Conservation (phyloP, 1,284 basidiomycete species). For the Cryptococcus hybrid region DNA sequence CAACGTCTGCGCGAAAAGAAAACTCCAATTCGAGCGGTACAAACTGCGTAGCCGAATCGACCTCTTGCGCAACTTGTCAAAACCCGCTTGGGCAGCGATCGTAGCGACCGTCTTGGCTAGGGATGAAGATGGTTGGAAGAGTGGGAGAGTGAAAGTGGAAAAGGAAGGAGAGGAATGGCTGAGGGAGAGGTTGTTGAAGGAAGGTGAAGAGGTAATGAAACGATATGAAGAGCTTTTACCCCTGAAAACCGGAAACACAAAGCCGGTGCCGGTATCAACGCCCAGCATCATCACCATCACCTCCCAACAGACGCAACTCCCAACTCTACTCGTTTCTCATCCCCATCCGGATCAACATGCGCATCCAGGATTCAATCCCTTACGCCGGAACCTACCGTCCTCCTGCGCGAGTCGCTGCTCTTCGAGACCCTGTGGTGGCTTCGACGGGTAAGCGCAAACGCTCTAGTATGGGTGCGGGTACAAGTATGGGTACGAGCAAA, state of each 20-base stretch:
- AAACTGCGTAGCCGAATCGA: slow-evolving; percentile 86
- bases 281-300: background rate
- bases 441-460: background rate
- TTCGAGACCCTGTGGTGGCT: slow-evolving; percentile 16
- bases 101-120: slow-evolving; percentile 26
- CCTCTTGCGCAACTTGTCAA: slow-evolving; percentile 59
- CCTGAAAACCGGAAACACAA: slow-evolving; percentile 26
- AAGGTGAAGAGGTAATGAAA: slow-evolving; percentile 43
- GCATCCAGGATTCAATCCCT: slow-evolving; percentile 15
- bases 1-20: slow-evolving; percentile 83
- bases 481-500: too few species aligned
- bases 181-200: slow-evolving; percentile 32
- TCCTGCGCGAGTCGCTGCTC: slow-evolving; percentile 29
- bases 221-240: slow-evolving; percentile 41
- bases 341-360: slow-evolving; percentile 7
- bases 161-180: slow-evolving; percentile 40
- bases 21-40: slow-evolving; percentile 84
- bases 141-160: slow-evolving; percentile 33
- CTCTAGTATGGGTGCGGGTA: too few species aligned
- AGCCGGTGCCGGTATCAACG: background rate
- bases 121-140: slow-evolving; percentile 20
- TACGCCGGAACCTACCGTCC: slow-evolving; percentile 19
- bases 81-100: slow-evolving; percentile 25
- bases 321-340: slow-evolving; percentile 10
- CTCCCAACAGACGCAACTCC: background rate